Evolutionary conservation across 352 stramenopile genomes (phyloP), one percentile per base, ranked within the genome.

Genomic region (Globisporangium apiculatum): DNA sequence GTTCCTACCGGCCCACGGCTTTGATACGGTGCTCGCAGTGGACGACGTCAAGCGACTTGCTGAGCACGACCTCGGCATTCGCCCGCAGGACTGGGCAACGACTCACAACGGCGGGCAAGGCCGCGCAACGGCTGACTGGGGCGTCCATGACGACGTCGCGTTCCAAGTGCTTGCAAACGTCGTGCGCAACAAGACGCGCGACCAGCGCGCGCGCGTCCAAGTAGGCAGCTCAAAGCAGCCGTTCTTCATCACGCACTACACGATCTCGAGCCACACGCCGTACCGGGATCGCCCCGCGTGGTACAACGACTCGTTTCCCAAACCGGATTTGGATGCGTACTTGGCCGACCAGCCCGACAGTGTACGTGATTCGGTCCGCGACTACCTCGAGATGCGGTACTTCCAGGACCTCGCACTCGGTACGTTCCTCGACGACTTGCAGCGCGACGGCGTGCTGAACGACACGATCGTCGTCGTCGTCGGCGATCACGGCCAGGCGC

Each of bases 381-480:
- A 65, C 7, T 82, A 86, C 58, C 52, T 68, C 17, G 71, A 80
- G 12, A 62, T 83, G 53, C 72, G 76, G 3, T 80, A 82, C 55
- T 86, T 86, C 42, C 63, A 67, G 1, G 68, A 81, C 53, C 52
- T 77, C 53, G 58, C 66, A 48, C 60, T 86, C 5, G 76, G 76
- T 7, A 72, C 72, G 18, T 86, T 86, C 48, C 48, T 86, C 18
- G 73, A 86, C 15, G 67, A 64, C 2, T 80, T 86, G 76, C 37
- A 71, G 3, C 51, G 50, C 11, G 48, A 73, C 5, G 69, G 73
- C 0, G 45, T 83, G 7, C 60, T 86, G 41, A 72, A 86, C 45
- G 67, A 83, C 48, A 83, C 72, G 38, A 73, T 86, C 42, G 66
- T 86, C 3, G 56, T 86, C n/a, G 66, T 86, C 40, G 65, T 74